Base-by-base conservation (phyloP, 129 eudicot genomes). In the Tagetes patula region DNA sequence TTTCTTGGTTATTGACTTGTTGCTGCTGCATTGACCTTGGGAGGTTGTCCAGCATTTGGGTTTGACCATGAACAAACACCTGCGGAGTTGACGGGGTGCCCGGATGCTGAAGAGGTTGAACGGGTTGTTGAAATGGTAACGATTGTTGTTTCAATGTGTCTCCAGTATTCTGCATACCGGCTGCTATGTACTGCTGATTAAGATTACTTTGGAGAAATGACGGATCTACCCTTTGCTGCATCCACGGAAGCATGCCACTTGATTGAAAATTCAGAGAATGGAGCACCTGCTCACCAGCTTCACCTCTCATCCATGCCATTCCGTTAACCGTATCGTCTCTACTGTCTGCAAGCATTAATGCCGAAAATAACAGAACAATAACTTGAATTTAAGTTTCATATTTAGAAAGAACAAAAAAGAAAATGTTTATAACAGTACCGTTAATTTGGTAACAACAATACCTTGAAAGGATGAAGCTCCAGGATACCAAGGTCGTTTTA, bases 401-500 rank as follows among this genome's bases (percentile, higher is more conserved):
- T 7, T 8, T 13, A 27, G 0, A 56, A 27, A 56, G 2, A 55
- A 55, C 36, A 31, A 1, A 8, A 58, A 58, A 58, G n/a, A 8
- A 58, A 58, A 33, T 32, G 6, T 58, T 8, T 31, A 58, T 31
- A n/a, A 58, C n/a, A 58, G 39, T 58, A 13, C 12, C 20, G 1
- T 58, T 58, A 38, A 71, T 20, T 33, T 33, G 34, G 65, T 33
- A 61, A 47, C 30, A 48, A 2, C 0, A 4, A 56, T 80, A 94
- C 98, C 98, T 88, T 86, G 95, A 79, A 84, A 88, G 65, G 98
- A 87, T 59, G 98, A 88, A 31, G 88, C 89, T 72, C 97, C 98
- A 6, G 96, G 96, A 81, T 90, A 89, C 98, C 98, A 94, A 37
- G 98, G 98, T 13, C 98, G 81, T 82, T 94, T 94, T 50, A 94